Evolutionary conservation across 495 filamentous ascomycete genomes (phyloP).

Genomic region (Cercophora scortea): DNA sequence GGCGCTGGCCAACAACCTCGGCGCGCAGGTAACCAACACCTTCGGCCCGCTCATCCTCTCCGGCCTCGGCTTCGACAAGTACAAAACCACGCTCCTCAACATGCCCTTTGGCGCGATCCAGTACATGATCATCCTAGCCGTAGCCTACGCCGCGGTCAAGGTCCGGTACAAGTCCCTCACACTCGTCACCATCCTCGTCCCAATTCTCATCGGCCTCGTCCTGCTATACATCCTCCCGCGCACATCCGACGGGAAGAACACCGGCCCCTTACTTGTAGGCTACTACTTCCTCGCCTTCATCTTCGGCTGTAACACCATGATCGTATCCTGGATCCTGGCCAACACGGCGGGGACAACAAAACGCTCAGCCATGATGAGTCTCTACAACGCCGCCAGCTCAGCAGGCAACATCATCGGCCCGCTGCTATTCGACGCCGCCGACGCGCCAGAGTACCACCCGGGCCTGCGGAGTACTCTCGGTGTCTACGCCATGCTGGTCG

Average conservation of each 20-base stretch:
- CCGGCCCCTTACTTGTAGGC: slow-evolving; percentile 40
- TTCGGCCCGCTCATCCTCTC: slow-evolving; percentile 55
- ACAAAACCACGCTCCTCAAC: slow-evolving; percentile 54
- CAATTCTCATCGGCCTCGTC: slow-evolving; percentile 49
- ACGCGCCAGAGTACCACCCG: slow-evolving; percentile 52
- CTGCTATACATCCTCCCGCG: slow-evolving; percentile 48
- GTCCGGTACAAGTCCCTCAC: slow-evolving; percentile 44
- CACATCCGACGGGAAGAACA: slow-evolving; percentile 14
- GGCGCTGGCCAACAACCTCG: slow-evolving; percentile 52
- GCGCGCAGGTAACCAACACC: slow-evolving; percentile 50
- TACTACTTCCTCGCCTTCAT: slow-evolving; percentile 59
- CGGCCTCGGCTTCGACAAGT: slow-evolving; percentile 52
- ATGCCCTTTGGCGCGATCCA: slow-evolving; percentile 55
- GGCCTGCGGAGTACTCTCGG: slow-evolving; percentile 48
- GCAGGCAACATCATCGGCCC: slow-evolving; percentile 64
- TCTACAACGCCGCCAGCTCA: slow-evolving; percentile 54
- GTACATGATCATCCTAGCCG: slow-evolving; percentile 46
- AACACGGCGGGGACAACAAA: slow-evolving; percentile 72
- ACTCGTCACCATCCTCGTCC: slow-evolving; percentile 40
- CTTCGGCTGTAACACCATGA: slow-evolving; percentile 44
- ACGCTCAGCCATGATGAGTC: slow-evolving; percentile 48
- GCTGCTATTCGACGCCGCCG: slow-evolving; percentile 51
- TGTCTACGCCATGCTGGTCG: slow-evolving; percentile 48
- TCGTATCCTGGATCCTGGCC: slow-evolving; percentile 40
- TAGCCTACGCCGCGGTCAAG: slow-evolving; percentile 45